Evolutionary conservation across 208 protist genomes (phyloP), one percentile per base, ranked within the genome.

Genomic region (Trypanosoma theileri): DNA sequence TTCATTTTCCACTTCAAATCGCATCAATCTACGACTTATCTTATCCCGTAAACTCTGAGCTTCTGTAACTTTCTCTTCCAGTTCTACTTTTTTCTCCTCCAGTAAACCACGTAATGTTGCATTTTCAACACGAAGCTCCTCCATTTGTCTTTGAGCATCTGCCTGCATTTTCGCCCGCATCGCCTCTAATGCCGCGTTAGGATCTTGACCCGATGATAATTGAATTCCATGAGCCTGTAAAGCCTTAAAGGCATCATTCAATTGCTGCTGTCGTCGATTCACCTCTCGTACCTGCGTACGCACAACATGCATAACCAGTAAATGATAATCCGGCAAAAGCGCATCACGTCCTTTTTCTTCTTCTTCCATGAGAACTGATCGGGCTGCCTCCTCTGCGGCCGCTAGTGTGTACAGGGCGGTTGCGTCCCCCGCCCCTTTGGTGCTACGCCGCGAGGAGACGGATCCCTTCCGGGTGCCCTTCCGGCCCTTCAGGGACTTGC

Each of bases 251-350:
- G 82, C 80, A 52, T 88, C 81, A 59, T 87, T 87, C 14, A 94
- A 71, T 51, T 59, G 50, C 26, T 75, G 64, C 69, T 94, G 88
- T 16, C 81, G 85, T 12, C 28, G 22, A 58, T 89, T 94, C 55
- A 94, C 68, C 71, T 85, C 68, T 55, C 80, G 66, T 17, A 91
- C 68, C 67, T 89, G 83, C 1, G 59, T 44, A 1, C 80, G 85
- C 24, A 94, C 82, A 13, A 91, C 74, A 60, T 89, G 80, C 78
- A 94, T 85, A 35, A 86, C 75, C 19, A 94, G 79, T 6, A 84
- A 69, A 54, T 94, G 81, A 71, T 89, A 94, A 14, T 89, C 69
- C 1, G 88, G 82, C 0, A 67, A n/a, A 54, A 77, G 80, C 17
- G 8, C 56, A 11, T 89, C 82, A 16, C 76, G 67, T 69, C 77